These are phyloP conservation scores for Dactylellina drechsleri DNA, from an alignment of 2,329 filamentous ascomycete species.

Conservation along the genomic window DNA sequence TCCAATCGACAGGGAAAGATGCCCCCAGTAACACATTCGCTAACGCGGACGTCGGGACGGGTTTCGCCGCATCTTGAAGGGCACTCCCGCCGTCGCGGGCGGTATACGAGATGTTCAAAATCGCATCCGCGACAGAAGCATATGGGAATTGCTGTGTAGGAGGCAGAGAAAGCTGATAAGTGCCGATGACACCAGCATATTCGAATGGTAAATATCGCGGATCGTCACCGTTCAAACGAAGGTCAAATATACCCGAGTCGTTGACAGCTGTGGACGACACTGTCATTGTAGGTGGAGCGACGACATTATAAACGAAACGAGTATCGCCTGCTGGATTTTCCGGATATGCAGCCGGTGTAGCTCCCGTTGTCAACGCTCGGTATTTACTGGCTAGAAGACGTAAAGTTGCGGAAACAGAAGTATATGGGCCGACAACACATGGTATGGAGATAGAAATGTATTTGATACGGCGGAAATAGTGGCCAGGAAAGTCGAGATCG, in stretches of 20 bases:
- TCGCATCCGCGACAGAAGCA: constrained; percentile 60
- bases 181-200: constrained; percentile 60
- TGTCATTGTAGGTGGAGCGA: background rate
- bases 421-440: constrained; percentile 59
- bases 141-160: constrained; percentile 59
- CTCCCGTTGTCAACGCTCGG: background rate
- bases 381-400: constrained; percentile 45
- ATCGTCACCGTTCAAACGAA: constrained; percentile 57
- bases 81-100: constrained; percentile 58
- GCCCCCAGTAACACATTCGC: no score
- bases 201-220: constrained; percentile 62
- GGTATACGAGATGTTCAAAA: constrained; percentile 61
- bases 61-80: no score
- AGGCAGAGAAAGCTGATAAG: constrained; percentile 61
- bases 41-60: no score
- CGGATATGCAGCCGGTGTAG: background rate
- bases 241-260: constrained; percentile 61
- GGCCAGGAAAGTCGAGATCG: constrained; percentile 63
- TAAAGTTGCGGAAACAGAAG: constrained; percentile 58
- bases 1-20: no score
- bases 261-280: constrained; percentile 58
- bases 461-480: constrained; percentile 62
- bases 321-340: background rate
- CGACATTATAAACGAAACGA: constrained; percentile 12
- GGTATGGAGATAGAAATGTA: constrained; percentile 60